phyloP scores from a whole-genome alignment of 2,329 filamentous ascomycete species.

The Cercospora sp. region DNA sequence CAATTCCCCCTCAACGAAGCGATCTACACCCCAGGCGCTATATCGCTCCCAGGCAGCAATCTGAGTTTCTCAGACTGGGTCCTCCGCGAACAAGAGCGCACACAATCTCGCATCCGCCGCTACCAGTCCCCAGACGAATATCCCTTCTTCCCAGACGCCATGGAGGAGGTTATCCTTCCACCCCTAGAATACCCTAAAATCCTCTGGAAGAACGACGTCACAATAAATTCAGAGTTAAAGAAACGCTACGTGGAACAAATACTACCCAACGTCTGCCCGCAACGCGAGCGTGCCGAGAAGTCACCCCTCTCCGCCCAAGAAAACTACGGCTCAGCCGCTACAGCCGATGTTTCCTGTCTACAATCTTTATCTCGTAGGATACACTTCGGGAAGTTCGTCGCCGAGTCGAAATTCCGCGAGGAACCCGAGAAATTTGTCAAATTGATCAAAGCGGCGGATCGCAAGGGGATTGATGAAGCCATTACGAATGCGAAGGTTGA shows the following conservation, averaged over 20 bases:
- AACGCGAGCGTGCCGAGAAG: slow-evolving; percentile 73
- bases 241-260: slow-evolving; percentile 78
- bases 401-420: slow-evolving; percentile 88
- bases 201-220: slow-evolving; percentile 83
- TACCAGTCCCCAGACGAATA: slow-evolving; percentile 97
- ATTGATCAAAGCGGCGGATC: slow-evolving; percentile 78
- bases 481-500: slow-evolving; percentile 91
- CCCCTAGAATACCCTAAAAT: slow-evolving; percentile 85
- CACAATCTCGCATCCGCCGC: slow-evolving; percentile 90
- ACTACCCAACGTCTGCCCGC: slow-evolving; percentile 78
- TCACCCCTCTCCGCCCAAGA: slow-evolving; percentile 74
- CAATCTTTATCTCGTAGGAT: slow-evolving; percentile 88
- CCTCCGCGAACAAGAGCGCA: slow-evolving; percentile 80
- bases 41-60: slow-evolving; percentile 69
- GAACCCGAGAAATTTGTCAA: slow-evolving; percentile 77
- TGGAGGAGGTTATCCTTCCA: slow-evolving; percentile 80
- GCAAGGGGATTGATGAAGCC: slow-evolving; percentile 77
- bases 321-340: slow-evolving; percentile 92
- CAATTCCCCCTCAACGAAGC: slow-evolving; percentile 90
- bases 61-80: slow-evolving; percentile 94
- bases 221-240: slow-evolving; percentile 86
- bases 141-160: slow-evolving; percentile 84
- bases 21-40: slow-evolving; percentile 80
- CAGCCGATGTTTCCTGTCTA: slow-evolving; percentile 83
- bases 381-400: slow-evolving; percentile 98